Evolutionary conservation across 2,329 filamentous ascomycete genomes (phyloP).

Genomic region (Daldinia sp.): DNA sequence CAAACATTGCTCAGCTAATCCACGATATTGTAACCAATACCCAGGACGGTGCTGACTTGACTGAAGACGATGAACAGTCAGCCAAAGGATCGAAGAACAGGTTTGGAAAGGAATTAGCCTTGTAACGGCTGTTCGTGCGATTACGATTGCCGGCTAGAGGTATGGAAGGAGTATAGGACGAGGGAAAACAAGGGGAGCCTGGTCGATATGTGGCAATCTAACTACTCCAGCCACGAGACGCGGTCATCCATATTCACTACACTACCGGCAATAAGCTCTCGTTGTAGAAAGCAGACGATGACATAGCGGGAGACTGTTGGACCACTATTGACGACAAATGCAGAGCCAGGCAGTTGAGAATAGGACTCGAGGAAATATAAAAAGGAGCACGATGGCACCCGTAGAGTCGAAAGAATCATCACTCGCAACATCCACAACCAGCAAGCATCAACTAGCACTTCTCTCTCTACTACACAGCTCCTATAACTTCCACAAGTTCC

Average conservation of each 20-base stretch:
- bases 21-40: slow-evolving; percentile 10
- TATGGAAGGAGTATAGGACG: background rate
- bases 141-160: background rate
- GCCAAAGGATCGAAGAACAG: slow-evolving; percentile 3
- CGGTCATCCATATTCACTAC: slow-evolving; percentile 14
- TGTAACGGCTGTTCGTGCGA: background rate
- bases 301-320: background rate
- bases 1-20: slow-evolving; percentile 1
- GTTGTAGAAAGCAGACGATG: background rate
- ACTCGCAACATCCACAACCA: slow-evolving; percentile 16
- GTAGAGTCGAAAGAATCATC: slow-evolving; percentile 12
- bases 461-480: background rate
- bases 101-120: background rate
- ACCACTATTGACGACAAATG: background rate
- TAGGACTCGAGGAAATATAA: slow-evolving; percentile 13
- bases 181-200: background rate
- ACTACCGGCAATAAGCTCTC: slow-evolving; percentile 13
- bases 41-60: background rate
- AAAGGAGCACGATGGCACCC: slow-evolving; percentile 10
- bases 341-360: background rate
- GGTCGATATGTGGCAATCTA: slow-evolving; percentile 10
- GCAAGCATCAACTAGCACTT: slow-evolving; percentile 3
- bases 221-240: slow-evolving; percentile 15
- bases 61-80: slow-evolving; percentile 1
- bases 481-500: background rate